Evolutionary conservation across 108 stramenopile species (phyloP).

Genomic region (Stephanodiscus minutulus): DNA sequence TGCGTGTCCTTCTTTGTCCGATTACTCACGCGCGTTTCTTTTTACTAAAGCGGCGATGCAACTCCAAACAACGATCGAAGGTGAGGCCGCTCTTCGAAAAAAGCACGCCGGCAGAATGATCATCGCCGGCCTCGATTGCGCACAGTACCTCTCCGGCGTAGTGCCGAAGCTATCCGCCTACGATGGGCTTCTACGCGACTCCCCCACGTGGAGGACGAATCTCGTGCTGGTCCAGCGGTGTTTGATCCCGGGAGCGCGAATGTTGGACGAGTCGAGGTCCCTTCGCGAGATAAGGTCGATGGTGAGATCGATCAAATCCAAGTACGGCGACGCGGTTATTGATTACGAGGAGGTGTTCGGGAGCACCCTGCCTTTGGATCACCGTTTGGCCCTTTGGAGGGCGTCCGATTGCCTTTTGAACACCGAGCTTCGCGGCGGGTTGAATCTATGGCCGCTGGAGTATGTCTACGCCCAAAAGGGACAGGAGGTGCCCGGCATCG

Average conservation of each 20-base stretch:
- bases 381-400: conserved; percentile 55
- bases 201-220: conserved; percentile 54
- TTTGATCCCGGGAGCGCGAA: conserved; percentile 51
- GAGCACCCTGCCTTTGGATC: conserved; percentile 36
- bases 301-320: conserved; percentile 40
- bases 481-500: conserved; percentile 56
- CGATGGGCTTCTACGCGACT: conserved; percentile 68
- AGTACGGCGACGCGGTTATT: conserved; percentile 55
- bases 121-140: conserved; percentile 67
- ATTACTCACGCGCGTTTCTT: neutral
- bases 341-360: conserved; percentile 60
- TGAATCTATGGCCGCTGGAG: conserved; percentile 77
- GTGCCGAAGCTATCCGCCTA: conserved; percentile 78
- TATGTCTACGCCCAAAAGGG: conserved; percentile 60
- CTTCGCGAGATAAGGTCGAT: conserved; percentile 38
- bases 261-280: conserved; percentile 57
- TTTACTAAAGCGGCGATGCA: conserved; percentile 14
- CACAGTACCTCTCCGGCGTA: conserved; percentile 69
- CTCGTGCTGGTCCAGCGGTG: conserved; percentile 77
- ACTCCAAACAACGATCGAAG: conserved; percentile 23
- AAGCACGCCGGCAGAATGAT: conserved; percentile 55
- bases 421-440: conserved; percentile 68
- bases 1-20: neutral
- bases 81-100: conserved; percentile 36
- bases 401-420: conserved; percentile 53